phyloP scores from a whole-genome alignment of 768 basidiomycete species.

The Suillus clintonianus region DNA sequence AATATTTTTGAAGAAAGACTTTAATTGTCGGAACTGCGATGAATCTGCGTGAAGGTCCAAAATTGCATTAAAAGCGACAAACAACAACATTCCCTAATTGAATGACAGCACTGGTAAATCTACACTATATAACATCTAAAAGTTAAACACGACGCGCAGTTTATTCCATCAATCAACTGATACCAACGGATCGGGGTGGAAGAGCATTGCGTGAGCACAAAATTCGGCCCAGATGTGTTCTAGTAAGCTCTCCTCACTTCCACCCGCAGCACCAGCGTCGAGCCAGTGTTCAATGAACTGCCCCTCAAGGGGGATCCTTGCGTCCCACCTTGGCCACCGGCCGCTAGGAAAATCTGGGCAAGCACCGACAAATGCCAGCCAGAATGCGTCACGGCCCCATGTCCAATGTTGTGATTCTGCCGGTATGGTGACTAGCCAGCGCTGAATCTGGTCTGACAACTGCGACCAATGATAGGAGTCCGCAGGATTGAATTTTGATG shows the following conservation, averaged over 20 bases:
- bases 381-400: constrained; percentile 6
- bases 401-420: constrained; percentile 4
- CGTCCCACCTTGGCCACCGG: constrained; percentile 6
- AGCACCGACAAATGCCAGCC: constrained; percentile 10
- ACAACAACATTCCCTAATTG: too few species aligned
- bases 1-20: too few species aligned
- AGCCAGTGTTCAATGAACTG: constrained; percentile 9
- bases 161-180: not conserved
- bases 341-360: constrained; percentile 6
- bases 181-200: not conserved
- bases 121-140: too few species aligned
- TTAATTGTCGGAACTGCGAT: too few species aligned
- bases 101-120: too few species aligned
- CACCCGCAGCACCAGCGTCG: not conserved
- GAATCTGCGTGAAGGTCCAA: too few species aligned
- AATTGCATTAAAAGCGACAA: too few species aligned
- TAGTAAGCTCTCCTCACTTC: not conserved
- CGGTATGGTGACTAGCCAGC: constrained; percentile 2
- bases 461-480: not conserved
- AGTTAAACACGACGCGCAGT: not conserved
- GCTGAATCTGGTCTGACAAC: constrained; percentile 1
- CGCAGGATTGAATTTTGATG: not conserved
- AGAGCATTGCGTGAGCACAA: constrained; percentile 2
- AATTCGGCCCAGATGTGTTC: not conserved
- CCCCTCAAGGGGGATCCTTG: constrained; percentile 7